Evolutionary conservation across 2,329 filamentous ascomycete species (phyloP), one percentile per base, ranked within the genome.

Genomic region (Xylariomycetidae sp.): DNA sequence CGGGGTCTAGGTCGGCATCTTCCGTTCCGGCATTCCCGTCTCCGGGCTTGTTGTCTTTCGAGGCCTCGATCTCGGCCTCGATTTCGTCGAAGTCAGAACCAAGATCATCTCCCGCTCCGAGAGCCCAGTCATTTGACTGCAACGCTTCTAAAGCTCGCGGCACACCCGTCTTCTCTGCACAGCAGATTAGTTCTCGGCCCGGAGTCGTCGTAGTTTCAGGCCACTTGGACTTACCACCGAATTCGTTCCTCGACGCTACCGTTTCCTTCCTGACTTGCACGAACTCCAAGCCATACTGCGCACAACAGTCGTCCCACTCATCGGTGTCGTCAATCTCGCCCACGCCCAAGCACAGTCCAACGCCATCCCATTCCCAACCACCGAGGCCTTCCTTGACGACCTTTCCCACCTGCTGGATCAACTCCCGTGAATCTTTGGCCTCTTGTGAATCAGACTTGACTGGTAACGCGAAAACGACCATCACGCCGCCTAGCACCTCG

Each of bases 91-190:
- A 55, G 15, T 60, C 56, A 1, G 59, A 52, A 1, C 41, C 49
- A 1, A 58, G 46, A 24, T 59, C 56, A 3, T 54, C 56, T 7
- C 44, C 32, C n/a, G 40, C 39, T 6, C 32, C 43, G 32, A 60
- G 56, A 2, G 62, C 65, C 79, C 79, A 84, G 54, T 82, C 78
- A 49, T 82, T 83, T 12, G 76, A 64, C 48, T 82, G 70, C 10
- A 84, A 56, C 0, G 78, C 79, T 49, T 83, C 77, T 7, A 65
- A 62, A 3, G 76, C 65, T 8, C 79, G 66, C 1, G 71, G 62
- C 23, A 82, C 65, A 12, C 78, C 78, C 19, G 65, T 69, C 38
- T 70, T 72, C 54, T 82, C 78, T 76, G 38, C 2, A 13, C 13
- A 10, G 6, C 23, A 38, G 10, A 43, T 27, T 22, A 20, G 15